Conservation (phyloP, 495 filamentous ascomycete genomes). For the Lophiotrema nucula region DNA sequence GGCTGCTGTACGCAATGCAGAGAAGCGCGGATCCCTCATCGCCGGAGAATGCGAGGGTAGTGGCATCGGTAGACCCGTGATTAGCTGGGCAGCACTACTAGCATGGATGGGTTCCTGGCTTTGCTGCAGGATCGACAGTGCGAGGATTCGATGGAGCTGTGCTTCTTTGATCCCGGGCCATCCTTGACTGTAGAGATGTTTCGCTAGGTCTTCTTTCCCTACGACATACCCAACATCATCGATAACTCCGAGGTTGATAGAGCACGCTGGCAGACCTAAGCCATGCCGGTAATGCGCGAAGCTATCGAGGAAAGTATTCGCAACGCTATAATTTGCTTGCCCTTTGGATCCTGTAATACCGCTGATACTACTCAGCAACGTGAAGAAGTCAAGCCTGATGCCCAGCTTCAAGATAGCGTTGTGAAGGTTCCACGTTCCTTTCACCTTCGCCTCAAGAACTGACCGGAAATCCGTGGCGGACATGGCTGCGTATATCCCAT, state of each 20-base stretch:
- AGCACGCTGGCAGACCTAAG: constrained; percentile 3
- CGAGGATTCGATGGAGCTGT: constrained; percentile 8
- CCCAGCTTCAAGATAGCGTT: neutral
- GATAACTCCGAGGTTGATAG: constrained; percentile 22
- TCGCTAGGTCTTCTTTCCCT: constrained; percentile 1
- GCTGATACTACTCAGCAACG: constrained; percentile 9
- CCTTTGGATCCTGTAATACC: constrained; percentile 11
- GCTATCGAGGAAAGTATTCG: constrained; percentile 18
- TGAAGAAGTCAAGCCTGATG: constrained; percentile 21
- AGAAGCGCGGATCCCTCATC: too few relatives aligned
- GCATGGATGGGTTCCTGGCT: too few relatives aligned
- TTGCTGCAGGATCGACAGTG: too few relatives aligned
- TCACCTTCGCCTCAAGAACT: constrained; percentile 1
- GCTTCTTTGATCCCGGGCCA: constrained; percentile 17
- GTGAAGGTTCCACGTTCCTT: constrained; percentile 6
- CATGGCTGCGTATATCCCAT: constrained; percentile 10
- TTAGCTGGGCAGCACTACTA: too few relatives aligned
- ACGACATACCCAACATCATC: constrained; percentile 17
- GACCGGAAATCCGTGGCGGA: neutral
- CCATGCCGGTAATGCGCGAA: constrained; percentile 1
- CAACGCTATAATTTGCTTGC: constrained; percentile 26
- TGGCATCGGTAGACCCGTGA: too few relatives aligned
- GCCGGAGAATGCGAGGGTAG: too few relatives aligned
- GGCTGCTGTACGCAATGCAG: too few relatives aligned
- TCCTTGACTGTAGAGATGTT: neutral